Percentiles rank a stretch among this genome's conserved stretches.
These are phyloP conservation scores for Myochromella boudieri DNA, from an alignment of 768 basidiomycete species.

Conservation along the genomic window DNA sequence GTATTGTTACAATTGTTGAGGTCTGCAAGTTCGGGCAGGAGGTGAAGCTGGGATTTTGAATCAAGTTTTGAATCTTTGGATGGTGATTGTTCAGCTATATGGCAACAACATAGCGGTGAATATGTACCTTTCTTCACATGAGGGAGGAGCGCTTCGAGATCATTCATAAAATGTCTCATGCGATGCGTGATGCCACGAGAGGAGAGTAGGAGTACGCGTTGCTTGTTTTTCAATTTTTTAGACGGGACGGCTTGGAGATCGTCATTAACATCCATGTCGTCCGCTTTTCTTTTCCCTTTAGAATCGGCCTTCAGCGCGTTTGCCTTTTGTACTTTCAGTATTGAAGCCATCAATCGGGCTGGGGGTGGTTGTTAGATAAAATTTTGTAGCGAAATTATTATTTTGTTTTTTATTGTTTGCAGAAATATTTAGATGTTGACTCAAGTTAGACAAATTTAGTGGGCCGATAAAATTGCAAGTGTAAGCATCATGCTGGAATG, in stretches of 20 bases:
- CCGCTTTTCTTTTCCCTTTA: conserved; percentile 65
- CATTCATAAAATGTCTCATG: conserved; percentile 97
- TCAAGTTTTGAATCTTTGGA: conserved; percentile 90
- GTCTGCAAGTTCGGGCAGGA: conserved; percentile 95
- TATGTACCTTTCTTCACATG: conserved; percentile 91
- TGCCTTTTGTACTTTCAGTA: conserved; percentile 60
- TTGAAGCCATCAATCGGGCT: conserved; percentile 57
- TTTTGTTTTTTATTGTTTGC: no score
- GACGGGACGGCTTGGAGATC: conserved; percentile 28
- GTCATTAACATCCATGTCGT: conserved; percentile 57
- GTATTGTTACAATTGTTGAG: conserved; percentile 98
- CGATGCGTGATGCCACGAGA: conserved; percentile 94
- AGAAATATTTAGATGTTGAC: no score
- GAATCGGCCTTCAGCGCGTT: conserved; percentile 50
- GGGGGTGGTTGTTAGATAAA: conserved; percentile 3
- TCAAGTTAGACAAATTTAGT: no score
- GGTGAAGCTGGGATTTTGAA: conserved; percentile 89
- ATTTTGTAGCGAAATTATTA: no score
- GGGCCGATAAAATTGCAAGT: no score
- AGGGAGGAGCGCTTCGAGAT: conserved; percentile 85
- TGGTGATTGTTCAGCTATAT: conserved; percentile 1
- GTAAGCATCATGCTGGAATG: background rate
- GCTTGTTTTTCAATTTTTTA: conserved; percentile 83
- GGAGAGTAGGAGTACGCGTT: conserved; percentile 88
- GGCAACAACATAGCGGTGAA: background rate